A percentile compares a stretch with the other conserved stretches of the same genome.
phyloP scores from a whole-genome alignment of 306 rosid species.

The Quercus robur region DNA sequence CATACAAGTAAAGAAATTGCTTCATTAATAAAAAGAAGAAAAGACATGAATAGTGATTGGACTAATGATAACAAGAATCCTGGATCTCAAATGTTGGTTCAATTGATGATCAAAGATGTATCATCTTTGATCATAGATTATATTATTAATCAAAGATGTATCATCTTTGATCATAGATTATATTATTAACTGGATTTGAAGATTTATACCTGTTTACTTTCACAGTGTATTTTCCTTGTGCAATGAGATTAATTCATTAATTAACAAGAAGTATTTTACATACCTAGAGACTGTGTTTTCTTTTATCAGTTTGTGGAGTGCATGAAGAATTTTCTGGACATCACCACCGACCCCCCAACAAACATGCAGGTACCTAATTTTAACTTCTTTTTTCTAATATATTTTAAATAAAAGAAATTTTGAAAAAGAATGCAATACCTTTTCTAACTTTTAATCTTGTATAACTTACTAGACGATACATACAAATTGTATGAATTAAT shows the following conservation, averaged over 20 bases:
- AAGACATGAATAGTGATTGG: too few relatives aligned
- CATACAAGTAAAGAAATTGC: too few relatives aligned
- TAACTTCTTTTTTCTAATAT: neutral
- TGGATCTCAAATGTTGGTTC: too few relatives aligned
- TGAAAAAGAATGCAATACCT: neutral
- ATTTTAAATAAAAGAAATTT: neutral
- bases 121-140: neutral
- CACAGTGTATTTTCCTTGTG: neutral
- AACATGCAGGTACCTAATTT: constrained; percentile 49
- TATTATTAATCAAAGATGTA: neutral
- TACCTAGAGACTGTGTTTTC: neutral
- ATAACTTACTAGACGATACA: neutral
- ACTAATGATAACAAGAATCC: too few relatives aligned
- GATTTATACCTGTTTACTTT: neutral
- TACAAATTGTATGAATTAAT: neutral
- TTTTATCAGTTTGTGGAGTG: constrained; percentile 37
- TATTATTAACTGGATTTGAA: neutral
- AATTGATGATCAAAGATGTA: neutral
- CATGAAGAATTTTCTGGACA: constrained; percentile 41
- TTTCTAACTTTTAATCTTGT: neutral
- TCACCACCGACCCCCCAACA: constrained; percentile 52
- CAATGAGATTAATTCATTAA: neutral
- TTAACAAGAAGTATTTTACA: neutral
- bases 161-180: neutral
- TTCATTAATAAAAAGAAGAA: too few relatives aligned